Evolutionary conservation across 2,329 filamentous ascomycete genomes (phyloP), one percentile per base, ranked within the genome.

Genomic region (Aspergillus melleus): DNA sequence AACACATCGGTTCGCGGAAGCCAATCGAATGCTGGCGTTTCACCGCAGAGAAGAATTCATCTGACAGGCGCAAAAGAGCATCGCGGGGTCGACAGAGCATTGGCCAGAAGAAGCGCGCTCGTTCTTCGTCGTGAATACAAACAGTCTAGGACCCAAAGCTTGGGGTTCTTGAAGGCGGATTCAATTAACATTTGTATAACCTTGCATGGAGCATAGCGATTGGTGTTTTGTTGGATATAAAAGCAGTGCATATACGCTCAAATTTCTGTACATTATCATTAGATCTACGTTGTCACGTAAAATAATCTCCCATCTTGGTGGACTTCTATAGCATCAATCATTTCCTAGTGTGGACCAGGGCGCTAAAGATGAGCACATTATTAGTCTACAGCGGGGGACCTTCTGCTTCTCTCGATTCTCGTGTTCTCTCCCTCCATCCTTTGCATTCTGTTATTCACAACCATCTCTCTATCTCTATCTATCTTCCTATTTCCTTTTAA

Each of bases 1-100:
- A 86, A 68, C 95, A 90, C 67, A 81, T 98, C 30, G 88, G 83
- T 3, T 64, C 58, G 9, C 68, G 74, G 9, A 52, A 52, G 44
- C 72, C 74, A 2, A 70, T 76, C 6, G 69, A 76, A 62, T 72
- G 70, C 49, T 77, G 69, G 69, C 65, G 70, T 12, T 73, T 73
- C 30, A 70, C 70, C 10, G 68, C 66, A 6, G 66, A 74, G 54
- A 77, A 73, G 53, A 57, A 65, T 46, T 68, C 70, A 6, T 63
- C 68, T 3, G 74, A 73, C 36, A 71, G 68, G 57, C 69, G 69
- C 54, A 74, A 70, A 53, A 65, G 50, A 5, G 61, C 58, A 5
- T 29, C 61, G 46, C 68, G 61, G 9, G 61, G 64, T 49, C 61
- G 70, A 22, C 68, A 67, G 60, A 71, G 62, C 59, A 67, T 72